These are phyloP conservation scores for Populus hybrid DNA, from an alignment of 441 rosid genomes.

Conservation along the genomic window DNA sequence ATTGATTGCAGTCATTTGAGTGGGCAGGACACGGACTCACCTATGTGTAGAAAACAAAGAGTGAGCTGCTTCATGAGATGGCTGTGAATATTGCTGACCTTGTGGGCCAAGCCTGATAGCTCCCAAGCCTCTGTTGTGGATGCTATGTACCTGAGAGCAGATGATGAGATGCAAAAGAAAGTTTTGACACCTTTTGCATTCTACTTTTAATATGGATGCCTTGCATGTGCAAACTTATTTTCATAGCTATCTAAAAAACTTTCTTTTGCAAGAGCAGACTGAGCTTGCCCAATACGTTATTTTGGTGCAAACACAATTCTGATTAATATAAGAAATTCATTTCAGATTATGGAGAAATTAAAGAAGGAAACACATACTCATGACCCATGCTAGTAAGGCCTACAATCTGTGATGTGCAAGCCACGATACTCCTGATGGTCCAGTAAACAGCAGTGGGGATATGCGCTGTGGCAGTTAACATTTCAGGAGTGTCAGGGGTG, in stretches of 20 bases:
- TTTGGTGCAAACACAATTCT: neutral
- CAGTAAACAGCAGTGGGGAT: slow-evolving; percentile 65
- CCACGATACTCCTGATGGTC: slow-evolving; percentile 58
- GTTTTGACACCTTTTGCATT: neutral
- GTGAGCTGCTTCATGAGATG: slow-evolving; percentile 33
- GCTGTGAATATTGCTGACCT: slow-evolving; percentile 46
- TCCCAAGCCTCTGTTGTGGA: slow-evolving; percentile 59
- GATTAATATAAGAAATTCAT: neutral
- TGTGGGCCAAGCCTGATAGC: slow-evolving; percentile 54
- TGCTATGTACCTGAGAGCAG: slow-evolving; percentile 39
- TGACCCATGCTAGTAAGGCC: slow-evolving; percentile 47
- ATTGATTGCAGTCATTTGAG: neutral
- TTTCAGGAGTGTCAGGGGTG: slow-evolving; percentile 32
- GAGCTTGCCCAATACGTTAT: neutral
- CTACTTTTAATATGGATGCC: neutral
- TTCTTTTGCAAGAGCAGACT: neutral
- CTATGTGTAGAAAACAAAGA: slow-evolving; percentile 43
- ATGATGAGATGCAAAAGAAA: neutral
- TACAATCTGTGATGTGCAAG: slow-evolving; percentile 55
- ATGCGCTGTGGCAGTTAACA: slow-evolving; percentile 33
- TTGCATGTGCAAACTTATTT: neutral
- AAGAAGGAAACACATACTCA: slow-evolving; percentile 34
- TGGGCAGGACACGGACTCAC: slow-evolving; percentile 21
- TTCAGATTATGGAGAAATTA: neutral
- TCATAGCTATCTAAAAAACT: neutral